phyloP scores from a whole-genome alignment of 768 basidiomycete genomes.

The Melanogaster broomeanus region DNA sequence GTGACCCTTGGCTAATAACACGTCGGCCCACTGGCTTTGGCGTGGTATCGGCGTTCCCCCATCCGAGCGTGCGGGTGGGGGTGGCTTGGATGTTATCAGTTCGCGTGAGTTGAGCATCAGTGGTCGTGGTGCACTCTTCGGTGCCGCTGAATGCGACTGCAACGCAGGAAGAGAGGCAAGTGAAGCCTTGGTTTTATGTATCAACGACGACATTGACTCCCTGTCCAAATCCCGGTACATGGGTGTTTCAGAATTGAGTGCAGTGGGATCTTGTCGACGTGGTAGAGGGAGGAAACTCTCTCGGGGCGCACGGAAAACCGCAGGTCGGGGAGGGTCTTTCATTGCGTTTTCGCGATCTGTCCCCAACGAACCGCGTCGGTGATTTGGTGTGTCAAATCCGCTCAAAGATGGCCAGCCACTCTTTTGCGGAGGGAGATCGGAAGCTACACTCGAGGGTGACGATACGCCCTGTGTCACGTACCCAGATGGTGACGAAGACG shows the following conservation, averaged over 20 bases:
- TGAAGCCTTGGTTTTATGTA: slow-evolving; percentile 40
- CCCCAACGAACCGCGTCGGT: slow-evolving; percentile 41
- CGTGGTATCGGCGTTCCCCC: slow-evolving; percentile 36
- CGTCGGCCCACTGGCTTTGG: slow-evolving; percentile 49
- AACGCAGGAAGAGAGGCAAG: slow-evolving; percentile 48
- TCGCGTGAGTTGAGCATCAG: slow-evolving; percentile 60
- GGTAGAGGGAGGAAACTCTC: slow-evolving; percentile 52
- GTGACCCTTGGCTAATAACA: slow-evolving; percentile 41
- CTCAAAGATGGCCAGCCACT: slow-evolving; percentile 14
- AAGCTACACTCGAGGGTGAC: slow-evolving; percentile 21
- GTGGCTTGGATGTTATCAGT: slow-evolving; percentile 37
- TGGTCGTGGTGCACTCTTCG: slow-evolving; percentile 64
- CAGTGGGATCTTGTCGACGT: slow-evolving; percentile 27
- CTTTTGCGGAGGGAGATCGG: slow-evolving; percentile 17
- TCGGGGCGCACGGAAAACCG: slow-evolving; percentile 56
- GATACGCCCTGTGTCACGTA: slow-evolving; percentile 3
- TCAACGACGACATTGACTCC: slow-evolving; percentile 27
- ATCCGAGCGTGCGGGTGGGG: slow-evolving; percentile 34
- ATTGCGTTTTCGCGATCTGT: slow-evolving; percentile 38
- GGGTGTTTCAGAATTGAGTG: slow-evolving; percentile 33
- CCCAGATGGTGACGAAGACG: neutral
- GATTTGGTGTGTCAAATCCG: slow-evolving; percentile 2
- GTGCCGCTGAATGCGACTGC: slow-evolving; percentile 29
- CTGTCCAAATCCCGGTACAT: slow-evolving; percentile 22
- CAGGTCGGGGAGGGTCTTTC: slow-evolving; percentile 54